A percentile compares a stretch with the other conserved stretches of the same genome.
Evolutionary conservation across 805 yeast genomes (phyloP).

Genomic region (Metschnikowia koreensis): DNA sequence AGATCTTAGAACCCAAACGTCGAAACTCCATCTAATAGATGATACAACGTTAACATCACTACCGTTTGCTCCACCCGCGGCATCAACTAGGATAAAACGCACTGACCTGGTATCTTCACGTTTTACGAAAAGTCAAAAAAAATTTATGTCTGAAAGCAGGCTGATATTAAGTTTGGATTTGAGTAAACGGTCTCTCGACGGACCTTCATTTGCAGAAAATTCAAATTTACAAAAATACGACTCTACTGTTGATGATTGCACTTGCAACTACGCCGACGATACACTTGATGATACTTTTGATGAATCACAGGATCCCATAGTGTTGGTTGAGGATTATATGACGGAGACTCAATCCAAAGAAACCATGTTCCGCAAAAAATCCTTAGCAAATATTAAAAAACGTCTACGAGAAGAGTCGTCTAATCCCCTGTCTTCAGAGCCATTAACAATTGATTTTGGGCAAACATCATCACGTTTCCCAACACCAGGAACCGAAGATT

Average conservation of each 20-base stretch:
- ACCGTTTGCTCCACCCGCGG: conserved; percentile 51
- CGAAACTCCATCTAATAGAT: conserved; percentile 49
- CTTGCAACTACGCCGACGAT: conserved; percentile 4
- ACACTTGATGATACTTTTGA: conserved; percentile 18
- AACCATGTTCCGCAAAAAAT: conserved; percentile 27
- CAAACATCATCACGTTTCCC: neutral
- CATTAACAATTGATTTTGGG: neutral
- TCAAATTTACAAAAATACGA: neutral
- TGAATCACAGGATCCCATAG: conserved; percentile 39
- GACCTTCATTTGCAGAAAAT: neutral
- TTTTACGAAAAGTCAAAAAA: neutral
- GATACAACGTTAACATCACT: conserved; percentile 48
- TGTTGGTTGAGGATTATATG: conserved; percentile 58
- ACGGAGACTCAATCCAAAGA: conserved; percentile 8
- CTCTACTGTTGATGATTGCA: neutral
- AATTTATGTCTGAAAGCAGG: neutral
- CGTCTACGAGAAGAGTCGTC: conserved; percentile 10
- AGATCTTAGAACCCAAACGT: conserved; percentile 24
- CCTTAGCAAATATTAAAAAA: conserved; percentile 40
- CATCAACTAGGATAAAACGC: conserved; percentile 13
- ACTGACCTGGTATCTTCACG: conserved; percentile 6
- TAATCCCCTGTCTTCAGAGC: conserved; percentile 1
- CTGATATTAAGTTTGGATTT: neutral
- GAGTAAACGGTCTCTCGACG: neutral
- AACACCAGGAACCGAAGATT: conserved; percentile 19